These are phyloP conservation scores for Antrodiella citrinella DNA, from an alignment of 768 basidiomycete genomes.

Conservation along the genomic window DNA sequence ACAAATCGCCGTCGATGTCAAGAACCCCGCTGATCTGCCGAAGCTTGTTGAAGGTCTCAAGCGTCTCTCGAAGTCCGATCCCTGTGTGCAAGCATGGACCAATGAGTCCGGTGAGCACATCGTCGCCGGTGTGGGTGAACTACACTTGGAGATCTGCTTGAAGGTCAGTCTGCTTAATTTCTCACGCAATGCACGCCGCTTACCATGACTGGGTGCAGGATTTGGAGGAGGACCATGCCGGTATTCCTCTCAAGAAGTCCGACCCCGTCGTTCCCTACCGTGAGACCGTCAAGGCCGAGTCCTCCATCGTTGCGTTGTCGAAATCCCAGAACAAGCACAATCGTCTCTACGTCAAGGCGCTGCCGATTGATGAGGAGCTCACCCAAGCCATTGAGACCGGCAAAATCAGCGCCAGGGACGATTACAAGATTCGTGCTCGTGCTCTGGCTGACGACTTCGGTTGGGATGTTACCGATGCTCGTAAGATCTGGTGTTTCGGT, in stretches of 20 bases:
- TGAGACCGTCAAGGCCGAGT: constrained; percentile 96
- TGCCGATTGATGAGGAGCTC: constrained; percentile 91
- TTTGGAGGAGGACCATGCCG: constrained; percentile 98
- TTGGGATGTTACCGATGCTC: constrained; percentile 98
- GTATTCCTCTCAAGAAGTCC: constrained; percentile 97
- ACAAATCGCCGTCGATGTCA: constrained; percentile 98
- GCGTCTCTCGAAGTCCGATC: constrained; percentile 99
- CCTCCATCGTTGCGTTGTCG: constrained; percentile 90
- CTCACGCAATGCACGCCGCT: constrained; percentile 2
- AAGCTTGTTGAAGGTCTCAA: constrained; percentile 99
- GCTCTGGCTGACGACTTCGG: constrained; percentile 91
- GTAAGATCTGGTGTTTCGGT: constrained; percentile 99
- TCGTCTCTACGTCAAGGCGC: constrained; percentile 89
- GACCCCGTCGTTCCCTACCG: constrained; percentile 96
- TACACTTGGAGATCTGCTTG: constrained; percentile 98
- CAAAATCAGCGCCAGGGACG: constrained; percentile 82
- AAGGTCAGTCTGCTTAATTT: constrained; percentile 49
- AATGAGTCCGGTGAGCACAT: constrained; percentile 93
- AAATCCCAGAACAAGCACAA: constrained; percentile 99
- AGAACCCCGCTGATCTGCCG: constrained; percentile 97
- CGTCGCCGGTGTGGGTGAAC: constrained; percentile 97
- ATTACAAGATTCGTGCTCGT: constrained; percentile 96
- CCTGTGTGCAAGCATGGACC: constrained; percentile 97
- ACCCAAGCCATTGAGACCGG: constrained; percentile 88
- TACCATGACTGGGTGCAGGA: constrained; percentile 42